Conservation (phyloP, 805 yeast species). For the Nakazawaea wickerhamii region DNA sequence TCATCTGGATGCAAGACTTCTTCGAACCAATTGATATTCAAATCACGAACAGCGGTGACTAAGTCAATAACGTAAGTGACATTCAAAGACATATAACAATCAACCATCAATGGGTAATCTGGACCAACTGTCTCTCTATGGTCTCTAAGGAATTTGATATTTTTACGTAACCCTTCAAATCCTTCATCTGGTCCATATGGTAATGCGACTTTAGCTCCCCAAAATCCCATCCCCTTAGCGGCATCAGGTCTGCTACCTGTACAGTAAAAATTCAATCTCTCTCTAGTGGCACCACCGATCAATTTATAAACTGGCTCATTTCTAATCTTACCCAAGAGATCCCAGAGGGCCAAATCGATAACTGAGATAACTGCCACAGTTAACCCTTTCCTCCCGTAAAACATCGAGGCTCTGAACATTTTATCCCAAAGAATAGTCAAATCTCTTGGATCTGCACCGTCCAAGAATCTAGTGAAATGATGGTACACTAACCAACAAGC, state of each 20-base stretch:
- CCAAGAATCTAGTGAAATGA: slow-evolving; percentile 41
- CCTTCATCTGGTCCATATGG: slow-evolving; percentile 50
- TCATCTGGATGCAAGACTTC: slow-evolving; percentile 49
- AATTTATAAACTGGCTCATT: slow-evolving; percentile 46
- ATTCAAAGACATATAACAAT: slow-evolving; percentile 46
- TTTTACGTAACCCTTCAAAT: slow-evolving; percentile 38
- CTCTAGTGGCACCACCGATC: slow-evolving; percentile 46
- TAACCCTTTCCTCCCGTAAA: slow-evolving; percentile 45
- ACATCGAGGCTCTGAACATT: slow-evolving; percentile 44
- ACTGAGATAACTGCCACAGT: slow-evolving; percentile 43
- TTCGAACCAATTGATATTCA: slow-evolving; percentile 49
- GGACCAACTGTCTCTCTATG: slow-evolving; percentile 44
- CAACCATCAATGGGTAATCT: slow-evolving; percentile 49
- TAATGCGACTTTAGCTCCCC: slow-evolving; percentile 49
- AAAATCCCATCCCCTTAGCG: slow-evolving; percentile 45
- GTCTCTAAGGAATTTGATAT: slow-evolving; percentile 37
- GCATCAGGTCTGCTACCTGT: slow-evolving; percentile 43
- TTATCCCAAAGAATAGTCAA: slow-evolving; percentile 42
- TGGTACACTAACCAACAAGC: slow-evolving; percentile 43
- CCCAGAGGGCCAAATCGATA: slow-evolving; percentile 46
- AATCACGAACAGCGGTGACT: slow-evolving; percentile 36
- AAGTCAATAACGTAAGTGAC: slow-evolving; percentile 44
- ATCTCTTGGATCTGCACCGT: slow-evolving; percentile 44
- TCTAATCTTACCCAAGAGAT: slow-evolving; percentile 43
- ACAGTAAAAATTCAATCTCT: slow-evolving; percentile 41